Conservation (phyloP, 495 filamentous ascomycete genomes). For the Xylaria telfairii region DNA sequence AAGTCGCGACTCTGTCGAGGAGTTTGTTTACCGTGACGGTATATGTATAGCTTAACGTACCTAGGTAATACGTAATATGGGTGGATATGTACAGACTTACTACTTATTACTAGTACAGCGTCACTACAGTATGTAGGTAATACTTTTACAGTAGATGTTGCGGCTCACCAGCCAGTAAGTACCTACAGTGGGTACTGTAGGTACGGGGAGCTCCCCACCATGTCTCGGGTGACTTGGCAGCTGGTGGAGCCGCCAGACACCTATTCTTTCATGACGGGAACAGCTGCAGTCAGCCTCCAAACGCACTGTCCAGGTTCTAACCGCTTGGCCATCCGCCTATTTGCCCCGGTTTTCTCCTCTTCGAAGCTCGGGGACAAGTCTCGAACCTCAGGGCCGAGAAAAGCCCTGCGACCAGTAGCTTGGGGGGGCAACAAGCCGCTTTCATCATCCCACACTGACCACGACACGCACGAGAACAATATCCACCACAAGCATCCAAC, state of each 20-base stretch:
- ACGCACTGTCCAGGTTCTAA: not conserved
- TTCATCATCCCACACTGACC: constrained; percentile 39
- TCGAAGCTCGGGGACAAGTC: constrained; percentile 32
- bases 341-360: constrained; percentile 37
- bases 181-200: no score
- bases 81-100: no score
- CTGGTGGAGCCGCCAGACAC: not conserved
- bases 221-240: not conserved
- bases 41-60: no score
- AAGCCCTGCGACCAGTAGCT: constrained; percentile 43
- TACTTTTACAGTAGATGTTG: no score
- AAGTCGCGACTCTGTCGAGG: no score
- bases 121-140: no score
- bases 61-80: no score
- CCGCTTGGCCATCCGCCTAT: not conserved
- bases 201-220: constrained; percentile 2
- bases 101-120: no score
- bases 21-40: no score
- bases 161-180: no score
- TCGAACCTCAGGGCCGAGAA: constrained; percentile 52
- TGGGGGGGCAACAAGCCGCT: constrained; percentile 33
- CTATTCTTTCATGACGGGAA: not conserved
- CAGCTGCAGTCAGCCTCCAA: constrained; percentile 21
- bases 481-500: constrained; percentile 27
- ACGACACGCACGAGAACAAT: constrained; percentile 30